Percentiles rank a stretch among this genome's conserved stretches.
These are phyloP conservation scores for Xerocomellus dryophilus DNA, from an alignment of 768 basidiomycete species.

Conservation along the genomic window DNA sequence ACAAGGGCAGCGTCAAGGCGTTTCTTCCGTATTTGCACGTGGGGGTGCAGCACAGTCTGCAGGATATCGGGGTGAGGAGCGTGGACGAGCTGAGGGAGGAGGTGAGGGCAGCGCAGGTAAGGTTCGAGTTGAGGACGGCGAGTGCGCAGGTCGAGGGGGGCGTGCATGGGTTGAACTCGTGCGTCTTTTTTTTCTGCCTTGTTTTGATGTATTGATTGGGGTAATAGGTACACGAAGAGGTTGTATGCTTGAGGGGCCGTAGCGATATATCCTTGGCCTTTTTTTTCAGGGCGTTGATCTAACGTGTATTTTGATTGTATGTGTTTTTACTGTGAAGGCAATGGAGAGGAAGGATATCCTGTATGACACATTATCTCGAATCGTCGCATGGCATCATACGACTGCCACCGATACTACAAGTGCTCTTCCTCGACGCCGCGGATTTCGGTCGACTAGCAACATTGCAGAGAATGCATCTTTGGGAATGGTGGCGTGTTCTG, in stretches of 20 bases:
- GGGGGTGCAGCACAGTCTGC: constrained; percentile 89
- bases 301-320: neutral
- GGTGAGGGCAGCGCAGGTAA: constrained; percentile 62
- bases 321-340: neutral
- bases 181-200: constrained; percentile 38
- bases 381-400: too few species aligned
- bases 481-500: too few species aligned
- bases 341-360: neutral
- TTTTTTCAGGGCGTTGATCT: neutral
- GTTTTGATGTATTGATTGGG: constrained; percentile 1
- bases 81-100: constrained; percentile 64
- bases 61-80: constrained; percentile 82
- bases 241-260: constrained; percentile 40
- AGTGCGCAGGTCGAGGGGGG: constrained; percentile 96
- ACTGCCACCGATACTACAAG: too few species aligned
- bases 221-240: constrained; percentile 53
- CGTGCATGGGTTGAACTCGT: constrained; percentile 94
- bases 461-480: too few species aligned
- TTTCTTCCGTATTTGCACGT: constrained; percentile 85
- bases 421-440: too few species aligned
- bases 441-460: too few species aligned
- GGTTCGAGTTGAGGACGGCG: constrained; percentile 92
- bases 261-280: neutral
- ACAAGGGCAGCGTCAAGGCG: constrained; percentile 92
- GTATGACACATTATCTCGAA: too few species aligned